These are phyloP conservation scores for Exophiala aquamarina DNA, from an alignment of 2,329 filamentous ascomycete species.

Conservation along the genomic window DNA sequence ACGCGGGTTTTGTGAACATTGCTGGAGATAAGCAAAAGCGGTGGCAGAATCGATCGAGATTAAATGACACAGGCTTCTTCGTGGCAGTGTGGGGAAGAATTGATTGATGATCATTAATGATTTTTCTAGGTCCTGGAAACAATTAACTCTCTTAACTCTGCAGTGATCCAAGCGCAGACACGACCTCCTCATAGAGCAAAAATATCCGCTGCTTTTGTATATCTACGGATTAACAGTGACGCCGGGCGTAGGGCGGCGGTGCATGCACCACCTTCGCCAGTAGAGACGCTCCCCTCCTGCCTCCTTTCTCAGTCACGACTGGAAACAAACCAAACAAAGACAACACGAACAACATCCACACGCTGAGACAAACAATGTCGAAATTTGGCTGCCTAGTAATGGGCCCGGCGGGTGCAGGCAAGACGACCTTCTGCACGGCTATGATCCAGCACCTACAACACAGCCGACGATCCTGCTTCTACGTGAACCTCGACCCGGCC, in stretches of 20 bases:
- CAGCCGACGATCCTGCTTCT: constrained; percentile 91
- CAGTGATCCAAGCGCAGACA: no score
- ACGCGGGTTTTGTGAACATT: no score
- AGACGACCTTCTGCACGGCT: constrained; percentile 93
- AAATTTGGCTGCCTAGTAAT: constrained; percentile 95
- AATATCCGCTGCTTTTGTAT: no score
- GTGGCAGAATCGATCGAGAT: constrained; percentile 7
- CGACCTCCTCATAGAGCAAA: no score
- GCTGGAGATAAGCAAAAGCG: constrained; percentile 1
- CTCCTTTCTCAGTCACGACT: no score
- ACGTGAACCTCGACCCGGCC: constrained; percentile 96
- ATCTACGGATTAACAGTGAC: no score
- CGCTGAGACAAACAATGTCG: constrained; percentile 67
- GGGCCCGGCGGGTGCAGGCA: constrained; percentile 93
- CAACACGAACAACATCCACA: background rate
- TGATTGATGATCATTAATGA: no score
- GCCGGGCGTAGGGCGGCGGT: no score
- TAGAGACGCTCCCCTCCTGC: no score
- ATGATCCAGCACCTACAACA: constrained; percentile 91
- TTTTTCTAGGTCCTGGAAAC: constrained; percentile 11
- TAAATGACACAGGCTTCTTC: no score
- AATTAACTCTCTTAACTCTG: no score
- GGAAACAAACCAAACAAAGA: background rate
- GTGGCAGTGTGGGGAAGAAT: background rate
- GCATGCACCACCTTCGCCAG: no score